A percentile compares a stretch with the other conserved stretches of the same genome.
Evolutionary conservation across 208 protist species (phyloP).

Genomic region (Strigomonas culicis): DNA sequence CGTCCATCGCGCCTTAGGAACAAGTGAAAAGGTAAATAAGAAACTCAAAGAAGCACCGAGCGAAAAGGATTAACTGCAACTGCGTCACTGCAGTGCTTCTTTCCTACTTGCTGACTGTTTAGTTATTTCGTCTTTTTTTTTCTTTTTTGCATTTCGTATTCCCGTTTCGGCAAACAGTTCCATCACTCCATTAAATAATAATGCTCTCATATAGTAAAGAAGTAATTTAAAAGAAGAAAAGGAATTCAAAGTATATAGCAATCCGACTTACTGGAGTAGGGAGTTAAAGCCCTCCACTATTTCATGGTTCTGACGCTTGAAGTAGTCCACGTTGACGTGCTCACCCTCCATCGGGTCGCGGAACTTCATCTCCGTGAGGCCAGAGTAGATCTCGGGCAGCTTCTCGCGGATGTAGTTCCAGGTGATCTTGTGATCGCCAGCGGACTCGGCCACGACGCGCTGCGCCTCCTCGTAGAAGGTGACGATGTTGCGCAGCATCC

Average conservation of each 20-base stretch:
- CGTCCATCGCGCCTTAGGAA: neutral
- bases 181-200: neutral
- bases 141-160: slow-evolving; percentile 9
- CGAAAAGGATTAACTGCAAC: too few species aligned
- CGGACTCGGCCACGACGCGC: slow-evolving; percentile 86
- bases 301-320: slow-evolving; percentile 88
- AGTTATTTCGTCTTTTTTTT: slow-evolving; percentile 25
- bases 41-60: neutral
- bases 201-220: slow-evolving; percentile 7
- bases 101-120: slow-evolving; percentile 20
- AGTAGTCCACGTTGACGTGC: slow-evolving; percentile 82
- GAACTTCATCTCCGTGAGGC: slow-evolving; percentile 92
- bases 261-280: slow-evolving; percentile 62
- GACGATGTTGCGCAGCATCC: slow-evolving; percentile 98
- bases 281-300: slow-evolving; percentile 81
- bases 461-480: slow-evolving; percentile 96
- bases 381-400: slow-evolving; percentile 79
- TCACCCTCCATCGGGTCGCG: slow-evolving; percentile 84
- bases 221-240: slow-evolving; percentile 16
- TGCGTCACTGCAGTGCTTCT: slow-evolving; percentile 19
- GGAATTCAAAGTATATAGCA: slow-evolving; percentile 2
- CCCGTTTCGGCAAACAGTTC: neutral
- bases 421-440: slow-evolving; percentile 94
- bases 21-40: slow-evolving; percentile 1
- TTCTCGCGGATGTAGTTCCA: slow-evolving; percentile 94